Base-by-base conservation (phyloP, 352 stramenopile species). In the Phytophthora pluvialis region DNA sequence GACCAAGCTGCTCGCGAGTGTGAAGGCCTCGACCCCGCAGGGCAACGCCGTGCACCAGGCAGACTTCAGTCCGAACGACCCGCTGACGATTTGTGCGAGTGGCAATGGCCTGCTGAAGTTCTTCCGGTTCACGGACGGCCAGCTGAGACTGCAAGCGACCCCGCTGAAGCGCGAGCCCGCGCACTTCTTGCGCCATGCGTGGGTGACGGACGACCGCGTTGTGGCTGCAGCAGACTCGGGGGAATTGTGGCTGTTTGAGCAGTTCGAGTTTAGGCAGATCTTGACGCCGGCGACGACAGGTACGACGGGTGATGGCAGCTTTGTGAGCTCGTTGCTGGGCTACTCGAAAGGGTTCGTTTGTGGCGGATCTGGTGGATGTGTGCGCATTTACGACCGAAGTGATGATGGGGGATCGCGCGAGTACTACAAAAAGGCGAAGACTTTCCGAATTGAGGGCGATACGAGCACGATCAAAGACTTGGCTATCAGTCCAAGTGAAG, bases 221-320 rank as follows among this genome's bases (percentile, higher is more conserved):
- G 73, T 98, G 3, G 87, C 94, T 6, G 89, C 90, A 2, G 94
- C 93, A 0, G 90, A 97, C 64, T 85, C 80, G 0, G 94, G 93
- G 0, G 90, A 97, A 44, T 64, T 99, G 26, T 98, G 78, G 80
- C 42, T 98, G 7, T 97, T 98, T 65, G 94, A 98, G 50, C 86
- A 89, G 70, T 84, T 97, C 45, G 95, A 98, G 54, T 96, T 98
- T 63, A 81, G 90, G 8, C 83, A 90, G 21, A 73, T 94, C 6
- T 70, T 97, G 46, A 95, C 90, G 4, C 77, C 85, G 1, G 73
- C 75, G 1, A 73, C 67, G 5, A 65, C 61, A 10, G 61, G 61
- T 3, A 46, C 50, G n/a, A 70, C 52, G n/a, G 64, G 69, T 4
- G 94, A 98, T 38, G 83, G 89, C 9, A 87, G 89, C 45, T 90